phyloP scores from a whole-genome alignment of 2,329 filamentous ascomycete genomes.

The Sclerotinia spermophila region DNA sequence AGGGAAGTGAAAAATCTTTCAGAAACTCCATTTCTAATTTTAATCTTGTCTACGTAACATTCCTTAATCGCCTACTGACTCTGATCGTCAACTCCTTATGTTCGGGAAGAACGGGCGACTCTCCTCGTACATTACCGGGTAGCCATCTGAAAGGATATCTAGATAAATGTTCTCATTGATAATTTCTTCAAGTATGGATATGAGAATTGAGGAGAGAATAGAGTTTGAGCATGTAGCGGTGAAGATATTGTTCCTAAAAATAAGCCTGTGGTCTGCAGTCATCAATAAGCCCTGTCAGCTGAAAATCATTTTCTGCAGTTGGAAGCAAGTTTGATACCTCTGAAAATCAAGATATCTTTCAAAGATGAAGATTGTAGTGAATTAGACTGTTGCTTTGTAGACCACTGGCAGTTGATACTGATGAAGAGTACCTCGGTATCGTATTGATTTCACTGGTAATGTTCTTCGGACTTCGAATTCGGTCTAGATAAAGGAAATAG shows the following conservation, averaged over 20 bases:
- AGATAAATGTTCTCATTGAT: neutral
- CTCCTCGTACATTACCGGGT: neutral
- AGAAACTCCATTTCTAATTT: neutral
- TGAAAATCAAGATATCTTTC: neutral
- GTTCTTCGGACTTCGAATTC: neutral
- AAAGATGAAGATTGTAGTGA: neutral
- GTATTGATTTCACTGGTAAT: neutral
- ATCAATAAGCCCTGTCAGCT: neutral
- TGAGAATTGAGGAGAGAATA: neutral
- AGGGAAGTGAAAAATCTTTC: neutral
- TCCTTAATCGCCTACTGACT: neutral
- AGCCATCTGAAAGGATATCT: neutral
- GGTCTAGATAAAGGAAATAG: neutral
- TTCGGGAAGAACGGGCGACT: neutral
- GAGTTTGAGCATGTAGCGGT: neutral
- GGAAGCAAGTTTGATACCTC: neutral
- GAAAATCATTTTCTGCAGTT: neutral
- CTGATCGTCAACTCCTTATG: neutral
- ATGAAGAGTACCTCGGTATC: neutral
- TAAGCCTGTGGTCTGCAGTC: slow-evolving; percentile 5
- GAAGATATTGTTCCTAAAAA: neutral
- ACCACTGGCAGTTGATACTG: neutral
- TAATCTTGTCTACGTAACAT: neutral
- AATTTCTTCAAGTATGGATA: neutral
- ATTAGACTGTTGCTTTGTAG: neutral